Base-by-base conservation (phyloP, 2,329 filamentous ascomycete genomes). In the Didymella pomorum region DNA sequence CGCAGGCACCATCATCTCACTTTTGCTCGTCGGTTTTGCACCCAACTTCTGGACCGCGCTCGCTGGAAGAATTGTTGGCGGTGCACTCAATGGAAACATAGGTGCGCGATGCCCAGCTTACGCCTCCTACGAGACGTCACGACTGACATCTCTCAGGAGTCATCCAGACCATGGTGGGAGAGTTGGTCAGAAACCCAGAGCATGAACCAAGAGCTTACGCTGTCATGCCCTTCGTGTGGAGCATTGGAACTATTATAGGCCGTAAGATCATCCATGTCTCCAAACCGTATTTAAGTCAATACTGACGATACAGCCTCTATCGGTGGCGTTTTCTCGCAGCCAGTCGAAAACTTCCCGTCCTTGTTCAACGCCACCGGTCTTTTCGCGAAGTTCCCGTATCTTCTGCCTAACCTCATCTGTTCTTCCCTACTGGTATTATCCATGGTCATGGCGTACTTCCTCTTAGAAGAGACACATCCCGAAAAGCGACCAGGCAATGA, bases 141-240 rank as follows among this genome's bases (percentile, higher is more conserved):
- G 23, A 33, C 39, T 53, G 25, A 58, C 18, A 8, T 28, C 4
- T 3, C 10, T 1, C 14, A 58, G 65, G 65, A 43, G 91, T 95
- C 33, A 92, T 95, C 65, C 75, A 96, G 77, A 96, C 92, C 18
- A 96, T 96, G 91, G 93, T 97, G 14, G 92, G 89, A 26, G 93
- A 97, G 76, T 77, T 97, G 67, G 43, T 50, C 14, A 23, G 45
- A 39, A 51, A 31, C 4, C 91, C 90, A 12, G 89, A 93, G 70
- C 91, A 96, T 78, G 61, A 68, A 92, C 90, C 92, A 58, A 87
- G 89, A 62, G 93, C 93, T 26, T 97, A 93, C 75, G 88, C 92
- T 2, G 86, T 97, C 43, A 96, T 97, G 92, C 93, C 93, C 0
- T 97, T 97, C 71, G 90, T 97, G 8, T 97, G 93, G 93, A 89